Conservation (phyloP, 345 rosid genomes). For the Aquilaria yunnanensis region DNA sequence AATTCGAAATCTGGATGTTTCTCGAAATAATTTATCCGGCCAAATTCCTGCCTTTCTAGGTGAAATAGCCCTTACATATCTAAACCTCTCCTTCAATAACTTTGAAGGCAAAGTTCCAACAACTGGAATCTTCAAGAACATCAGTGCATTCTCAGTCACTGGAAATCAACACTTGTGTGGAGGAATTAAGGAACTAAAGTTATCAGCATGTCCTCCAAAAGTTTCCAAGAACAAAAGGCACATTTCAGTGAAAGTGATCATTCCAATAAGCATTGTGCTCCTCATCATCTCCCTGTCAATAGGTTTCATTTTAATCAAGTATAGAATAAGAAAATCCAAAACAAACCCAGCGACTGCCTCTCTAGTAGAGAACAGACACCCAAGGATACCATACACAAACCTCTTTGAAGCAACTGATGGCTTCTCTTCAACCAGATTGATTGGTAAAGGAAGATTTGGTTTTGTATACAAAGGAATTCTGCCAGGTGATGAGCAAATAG, state of each 20-base stretch:
- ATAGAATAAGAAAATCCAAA: not conserved
- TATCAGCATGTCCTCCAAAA: conserved; percentile 3
- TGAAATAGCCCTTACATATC: not conserved
- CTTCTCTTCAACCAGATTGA: conserved; percentile 4
- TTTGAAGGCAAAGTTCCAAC: conserved; percentile 16
- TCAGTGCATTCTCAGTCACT: conserved; percentile 1
- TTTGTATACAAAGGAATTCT: conserved; percentile 18
- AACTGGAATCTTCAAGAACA: conserved; percentile 14
- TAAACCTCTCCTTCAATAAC: conserved; percentile 19
- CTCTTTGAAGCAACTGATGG: conserved; percentile 12
- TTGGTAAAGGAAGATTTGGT: conserved; percentile 23
- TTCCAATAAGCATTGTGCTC: not conserved
- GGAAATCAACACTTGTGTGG: conserved; percentile 16
- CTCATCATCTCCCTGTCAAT: not conserved
- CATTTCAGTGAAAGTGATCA: not conserved
- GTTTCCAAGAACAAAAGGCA: not conserved
- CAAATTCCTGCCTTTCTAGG: conserved; percentile 10
- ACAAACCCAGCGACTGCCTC: not conserved
- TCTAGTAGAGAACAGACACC: not conserved
- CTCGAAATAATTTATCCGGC: conserved; percentile 17
- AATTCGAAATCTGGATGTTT: conserved; percentile 11
- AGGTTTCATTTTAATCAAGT: not conserved
- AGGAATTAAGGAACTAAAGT: not conserved
- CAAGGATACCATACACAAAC: conserved; percentile 6
- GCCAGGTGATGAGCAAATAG: not conserved